Base-by-base conservation (phyloP, 1,284 basidiomycete species). In the Tremellales sp. region DNA sequence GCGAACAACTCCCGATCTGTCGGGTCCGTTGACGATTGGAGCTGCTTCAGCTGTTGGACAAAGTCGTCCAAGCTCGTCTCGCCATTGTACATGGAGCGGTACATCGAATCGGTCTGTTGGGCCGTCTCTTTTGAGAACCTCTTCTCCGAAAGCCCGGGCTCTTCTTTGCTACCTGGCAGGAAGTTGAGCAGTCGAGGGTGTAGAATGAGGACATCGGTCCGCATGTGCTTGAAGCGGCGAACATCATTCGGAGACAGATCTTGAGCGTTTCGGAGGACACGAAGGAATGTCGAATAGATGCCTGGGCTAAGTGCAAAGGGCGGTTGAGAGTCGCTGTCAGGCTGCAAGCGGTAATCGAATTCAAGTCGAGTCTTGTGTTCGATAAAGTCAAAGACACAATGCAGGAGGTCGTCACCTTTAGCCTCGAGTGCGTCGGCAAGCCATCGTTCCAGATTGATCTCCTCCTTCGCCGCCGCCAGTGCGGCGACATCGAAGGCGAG, bases 151-250 rank as follows among this genome's bases (percentile, higher is more conserved):
- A 97, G 86, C 21, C 94, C 94, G 23, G 93, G 92, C 69, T 98
- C 94, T 35, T 82, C 80, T 56, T 96, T 90, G 35, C 85, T 82
- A 23, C 85, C 85, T 3, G 96, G 93, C 15, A 83, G 82, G n/a
- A 99, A 82, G 68, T 86, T 91, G 88, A 98, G 94, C 45, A 99
- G 82, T 47, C 93, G 87, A 27, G 96, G 96, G 68, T 98, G 89
- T 35, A 97, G 85, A 72, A 97, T 94, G 40, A 98, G 80, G 66
- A 93, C 96, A 40, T 87, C 82, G 62, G 93, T 97, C 54, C 94
- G 86, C 56, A 97, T 84, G 77, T 92, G 88, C 59, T 91, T 83
- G 75, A 91, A 93, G 58, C 87, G 86, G 61, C 87, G 85, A 52
- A 92, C 83, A 66, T 97, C 91, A 52, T 83, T 84, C 4, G 70